Percentiles rank a stretch among this genome's conserved stretches.
Evolutionary conservation across 176 grass and related monocot genomes (phyloP).

Genomic region (Ananas comosus): DNA sequence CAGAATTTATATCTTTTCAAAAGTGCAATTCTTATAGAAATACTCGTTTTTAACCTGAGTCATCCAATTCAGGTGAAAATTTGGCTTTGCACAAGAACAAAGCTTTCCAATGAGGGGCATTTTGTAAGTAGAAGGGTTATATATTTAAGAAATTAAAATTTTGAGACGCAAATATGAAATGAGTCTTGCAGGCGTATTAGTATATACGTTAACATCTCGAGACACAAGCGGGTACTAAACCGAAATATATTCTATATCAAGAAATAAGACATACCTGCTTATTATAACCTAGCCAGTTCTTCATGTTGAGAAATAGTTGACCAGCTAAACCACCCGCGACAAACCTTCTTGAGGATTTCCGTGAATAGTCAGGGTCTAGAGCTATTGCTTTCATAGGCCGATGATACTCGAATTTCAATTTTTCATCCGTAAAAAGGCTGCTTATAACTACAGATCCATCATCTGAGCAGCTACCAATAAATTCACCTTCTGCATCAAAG

Average conservation of each 20-base stretch:
- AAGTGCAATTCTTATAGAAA: neutral
- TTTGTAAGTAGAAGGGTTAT: too few species aligned
- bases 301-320: constrained; percentile 79
- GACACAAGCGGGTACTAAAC: too few species aligned
- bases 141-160: too few species aligned
- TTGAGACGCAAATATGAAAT: too few species aligned
- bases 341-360: constrained; percentile 76
- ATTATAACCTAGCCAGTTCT: constrained; percentile 66
- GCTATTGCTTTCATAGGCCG: constrained; percentile 95
- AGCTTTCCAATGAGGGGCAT: too few species aligned
- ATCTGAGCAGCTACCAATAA: constrained; percentile 95
- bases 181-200: too few species aligned
- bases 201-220: too few species aligned
- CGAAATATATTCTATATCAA: constrained; percentile 23
- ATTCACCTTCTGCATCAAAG: constrained; percentile 80
- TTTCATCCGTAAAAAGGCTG: constrained; percentile 88
- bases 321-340: constrained; percentile 89
- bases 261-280: constrained; percentile 54
- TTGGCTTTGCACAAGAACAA: too few species aligned
- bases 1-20: neutral
- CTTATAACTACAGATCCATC: constrained; percentile 80
- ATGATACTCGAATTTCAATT: constrained; percentile 87
- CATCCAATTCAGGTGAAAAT: too few species aligned
- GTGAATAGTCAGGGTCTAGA: constrained; percentile 73
- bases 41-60: too few species aligned